Base-by-base conservation (phyloP, 176 grass and related monocot genomes). In the Musa beccarii region DNA sequence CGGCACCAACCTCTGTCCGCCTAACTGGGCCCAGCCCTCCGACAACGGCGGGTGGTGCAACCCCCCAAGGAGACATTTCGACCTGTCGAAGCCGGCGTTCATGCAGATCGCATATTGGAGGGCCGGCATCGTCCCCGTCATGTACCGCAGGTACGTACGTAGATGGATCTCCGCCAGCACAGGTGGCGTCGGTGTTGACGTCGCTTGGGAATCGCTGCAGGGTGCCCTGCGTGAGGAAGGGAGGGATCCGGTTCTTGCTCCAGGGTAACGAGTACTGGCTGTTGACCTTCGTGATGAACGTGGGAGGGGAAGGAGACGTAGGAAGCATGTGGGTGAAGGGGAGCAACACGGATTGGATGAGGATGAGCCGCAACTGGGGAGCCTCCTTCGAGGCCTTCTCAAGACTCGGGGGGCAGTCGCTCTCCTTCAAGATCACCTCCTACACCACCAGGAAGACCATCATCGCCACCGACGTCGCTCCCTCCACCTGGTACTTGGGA, bases 21-120 rank as follows among this genome's bases (percentile, higher is more conserved):
- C 84, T 21, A 98, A 98, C 87, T 91, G 86, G 90, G 86, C 84
- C 59, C 72, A 84, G 20, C 82, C 83, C 76, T 77, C 82, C 53
- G 76, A 94, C 80, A 54, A 76, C 68, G 95, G 88, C 25, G 95
- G 90, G 0, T 94, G 95, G 90, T 94, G 95, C 88, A 98, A 98
- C 70, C 95, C 88, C 2, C 90, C 95, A 1, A 82, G 95, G 57
- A 53, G 73, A 22, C 90, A 98, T 71, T 91, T 94, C 82, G 86
- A 98, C 81, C 75, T 94, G 75, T 83, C 90, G 63, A 98, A 89
- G 85, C 95, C 88, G 0, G 88, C 88, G 9, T 94, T 94, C 82
- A 89, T 80, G 81, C 82, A 73, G 82, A 94, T 98, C 43, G 90
- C 84, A 10, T 14, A 79, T 23, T 89, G 86, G 90, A 63, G 73